Conservation (phyloP, 2,329 filamentous ascomycete species). For the Metarhizium brunneum region DNA sequence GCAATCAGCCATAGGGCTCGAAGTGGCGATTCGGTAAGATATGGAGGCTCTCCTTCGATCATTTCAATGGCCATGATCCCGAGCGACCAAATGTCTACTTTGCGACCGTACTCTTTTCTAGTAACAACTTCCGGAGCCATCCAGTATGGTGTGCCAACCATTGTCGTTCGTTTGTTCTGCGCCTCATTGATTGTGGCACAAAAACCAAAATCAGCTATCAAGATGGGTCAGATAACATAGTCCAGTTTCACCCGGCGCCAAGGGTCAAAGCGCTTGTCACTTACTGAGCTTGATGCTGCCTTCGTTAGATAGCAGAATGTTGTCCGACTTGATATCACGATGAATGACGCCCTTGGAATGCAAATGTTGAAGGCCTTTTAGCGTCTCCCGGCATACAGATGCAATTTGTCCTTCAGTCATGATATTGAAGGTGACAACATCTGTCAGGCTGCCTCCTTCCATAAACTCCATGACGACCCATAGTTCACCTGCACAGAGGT, state of each 20-base stretch:
- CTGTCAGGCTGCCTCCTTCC: conserved; percentile 95
- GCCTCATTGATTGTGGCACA: conserved; percentile 97
- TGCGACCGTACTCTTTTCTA: conserved; percentile 93
- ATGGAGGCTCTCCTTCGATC: conserved; percentile 97
- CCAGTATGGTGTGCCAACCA: conserved; percentile 99
- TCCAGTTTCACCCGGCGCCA: neutral
- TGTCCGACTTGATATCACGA: conserved; percentile 98
- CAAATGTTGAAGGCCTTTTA: conserved; percentile 85
- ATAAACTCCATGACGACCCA: conserved; percentile 99
- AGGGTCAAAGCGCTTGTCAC: conserved; percentile 23
- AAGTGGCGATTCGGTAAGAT: conserved; percentile 88
- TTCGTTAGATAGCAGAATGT: conserved; percentile 86
- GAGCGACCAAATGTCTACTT: conserved; percentile 97
- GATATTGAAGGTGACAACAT: conserved; percentile 98
- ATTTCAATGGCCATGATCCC: conserved; percentile 99
- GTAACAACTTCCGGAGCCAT: conserved; percentile 99
- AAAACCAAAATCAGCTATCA: conserved; percentile 88
- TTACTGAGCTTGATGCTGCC: conserved; percentile 96
- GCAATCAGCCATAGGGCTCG: conserved; percentile 92
- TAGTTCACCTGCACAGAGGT: conserved; percentile 77
- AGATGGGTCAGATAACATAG: conserved; percentile 12
- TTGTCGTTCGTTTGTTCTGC: conserved; percentile 94
- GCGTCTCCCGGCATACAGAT: conserved; percentile 85
- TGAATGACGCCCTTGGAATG: conserved; percentile 98
- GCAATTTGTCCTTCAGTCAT: conserved; percentile 98